Percentiles rank a stretch among this genome's conserved stretches.
phyloP scores from a whole-genome alignment of 305 asterid species.

The Plantago rigida region DNA sequence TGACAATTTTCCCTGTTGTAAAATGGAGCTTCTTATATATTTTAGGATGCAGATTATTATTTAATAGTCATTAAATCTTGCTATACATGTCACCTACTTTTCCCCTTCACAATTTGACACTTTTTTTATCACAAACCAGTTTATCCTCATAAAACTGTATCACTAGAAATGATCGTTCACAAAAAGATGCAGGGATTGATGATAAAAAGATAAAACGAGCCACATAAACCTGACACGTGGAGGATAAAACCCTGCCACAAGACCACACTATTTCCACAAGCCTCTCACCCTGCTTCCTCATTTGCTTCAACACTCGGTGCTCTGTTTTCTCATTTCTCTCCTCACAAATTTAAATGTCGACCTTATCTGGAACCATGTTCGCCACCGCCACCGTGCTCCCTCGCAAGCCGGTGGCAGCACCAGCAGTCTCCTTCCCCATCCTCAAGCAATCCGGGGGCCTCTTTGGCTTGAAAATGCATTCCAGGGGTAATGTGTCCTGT shows the following conservation, averaged over 20 bases:
- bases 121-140: neutral
- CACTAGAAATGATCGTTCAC: neutral
- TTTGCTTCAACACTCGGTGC: neutral
- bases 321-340: neutral
- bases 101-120: no score
- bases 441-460: constrained; percentile 30
- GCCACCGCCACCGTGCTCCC: constrained; percentile 52
- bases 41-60: constrained; percentile 27
- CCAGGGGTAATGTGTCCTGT: constrained; percentile 37
- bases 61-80: constrained; percentile 24
- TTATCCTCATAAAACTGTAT: neutral
- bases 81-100: no score
- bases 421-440: constrained; percentile 29
- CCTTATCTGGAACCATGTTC: constrained; percentile 44
- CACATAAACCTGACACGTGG: constrained; percentile 29
- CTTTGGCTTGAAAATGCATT: constrained; percentile 38
- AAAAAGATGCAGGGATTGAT: neutral
- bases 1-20: constrained; percentile 31
- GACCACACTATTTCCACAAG: constrained; percentile 27
- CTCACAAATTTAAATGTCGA: constrained; percentile 31
- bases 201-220: constrained; percentile 21
- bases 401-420: constrained; percentile 30
- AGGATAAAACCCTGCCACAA: constrained; percentile 16
- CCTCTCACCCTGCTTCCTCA: constrained; percentile 6
- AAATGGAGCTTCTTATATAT: constrained; percentile 18